Percentiles rank a stretch among this genome's conserved stretches.
phyloP scores from a whole-genome alignment of 257 asterid genomes.

The Dorcoceras hygrometricum region DNA sequence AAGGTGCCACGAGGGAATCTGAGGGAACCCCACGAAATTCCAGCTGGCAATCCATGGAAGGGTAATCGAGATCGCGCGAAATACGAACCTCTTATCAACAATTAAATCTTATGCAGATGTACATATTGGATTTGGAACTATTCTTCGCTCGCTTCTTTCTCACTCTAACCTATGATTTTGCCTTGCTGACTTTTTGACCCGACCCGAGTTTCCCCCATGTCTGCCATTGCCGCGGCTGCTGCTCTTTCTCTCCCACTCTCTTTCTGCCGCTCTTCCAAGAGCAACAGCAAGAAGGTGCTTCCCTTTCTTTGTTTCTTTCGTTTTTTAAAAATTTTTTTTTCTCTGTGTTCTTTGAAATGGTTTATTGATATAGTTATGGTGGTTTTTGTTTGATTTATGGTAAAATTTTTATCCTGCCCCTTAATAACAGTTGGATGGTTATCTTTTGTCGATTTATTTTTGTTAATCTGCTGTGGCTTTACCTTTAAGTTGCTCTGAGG shows the following conservation, averaged over 20 bases:
- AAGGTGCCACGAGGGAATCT: slow-evolving; percentile 43
- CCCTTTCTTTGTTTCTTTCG: neutral
- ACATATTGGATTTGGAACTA: no score
- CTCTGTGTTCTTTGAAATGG: neutral
- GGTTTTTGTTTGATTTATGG: neutral
- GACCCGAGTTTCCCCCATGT: slow-evolving; percentile 46
- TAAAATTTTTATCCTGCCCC: neutral
- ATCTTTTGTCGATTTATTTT: no score
- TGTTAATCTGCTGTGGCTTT: neutral
- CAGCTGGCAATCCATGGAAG: slow-evolving; percentile 61
- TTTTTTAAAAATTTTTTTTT: neutral
- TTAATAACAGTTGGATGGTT: neutral
- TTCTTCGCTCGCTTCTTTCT: slow-evolving; percentile 19
- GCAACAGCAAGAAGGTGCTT: slow-evolving; percentile 54
- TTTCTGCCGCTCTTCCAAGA: slow-evolving; percentile 46
- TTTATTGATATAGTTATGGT: neutral
- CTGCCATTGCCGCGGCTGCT: slow-evolving; percentile 84
- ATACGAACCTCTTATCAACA: slow-evolving; percentile 58
- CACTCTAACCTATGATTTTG: slow-evolving; percentile 19
- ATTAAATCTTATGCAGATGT: slow-evolving; percentile 28
- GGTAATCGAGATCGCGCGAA: slow-evolving; percentile 63
- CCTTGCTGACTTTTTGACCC: slow-evolving; percentile 21
- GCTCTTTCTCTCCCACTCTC: slow-evolving; percentile 79
- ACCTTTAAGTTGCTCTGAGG: neutral
- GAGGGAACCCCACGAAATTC: slow-evolving; percentile 26